Base-by-base conservation (phyloP, 2,329 filamentous ascomycete genomes). In the Verticillium klebahnii region DNA sequence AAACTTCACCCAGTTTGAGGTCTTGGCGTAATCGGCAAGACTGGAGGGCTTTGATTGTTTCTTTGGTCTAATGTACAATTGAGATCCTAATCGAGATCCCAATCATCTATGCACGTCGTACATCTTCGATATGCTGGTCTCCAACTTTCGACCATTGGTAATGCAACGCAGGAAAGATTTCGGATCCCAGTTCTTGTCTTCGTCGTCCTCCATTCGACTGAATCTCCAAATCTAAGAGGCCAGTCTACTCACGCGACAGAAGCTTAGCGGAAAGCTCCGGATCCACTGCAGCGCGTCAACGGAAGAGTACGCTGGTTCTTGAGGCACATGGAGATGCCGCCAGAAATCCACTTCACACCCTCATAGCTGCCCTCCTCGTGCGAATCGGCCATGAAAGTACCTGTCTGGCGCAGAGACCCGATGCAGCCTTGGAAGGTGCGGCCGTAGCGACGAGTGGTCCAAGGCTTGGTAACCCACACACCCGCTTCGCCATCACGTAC, bases 361-460 rank as follows among this genome's bases (percentile, higher is more conserved):
- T 62, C 58, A 54, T 63, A 63, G n/a, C 60, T 32, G 36, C 62
- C 60, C 11, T 62, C 55, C 55, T 64, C 63, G 59, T 63, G 56
- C 11, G 57, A 56, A 36, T 63, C 59, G 37, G 57, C 61, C 29
- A 58, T 64, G 50, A 58, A 64, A 17, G 63, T 64, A 25, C 61
- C 63, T 14, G 59, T 61, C 61, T 61, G 52, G 7, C 6, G 32
- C n/a, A 61, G 36, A 23, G 31, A 45, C n/a, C 61, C 63, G 14
- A 63, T 32, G 11, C 63, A 64, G 54, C 63, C 63, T 32, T 63
- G 63, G 61, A 61, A 60, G 34, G 57, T 36, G 36, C 59, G 63
- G 40, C 63, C 63, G 57, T 60, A 64, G 34, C 40, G 54, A 57
- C 63, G 63, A 31, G 31, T 63, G 50, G 58, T 63, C 63, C 63